Evolutionary conservation across 805 yeast genomes (phyloP).

Genomic region (Ogataea pignaliae): DNA sequence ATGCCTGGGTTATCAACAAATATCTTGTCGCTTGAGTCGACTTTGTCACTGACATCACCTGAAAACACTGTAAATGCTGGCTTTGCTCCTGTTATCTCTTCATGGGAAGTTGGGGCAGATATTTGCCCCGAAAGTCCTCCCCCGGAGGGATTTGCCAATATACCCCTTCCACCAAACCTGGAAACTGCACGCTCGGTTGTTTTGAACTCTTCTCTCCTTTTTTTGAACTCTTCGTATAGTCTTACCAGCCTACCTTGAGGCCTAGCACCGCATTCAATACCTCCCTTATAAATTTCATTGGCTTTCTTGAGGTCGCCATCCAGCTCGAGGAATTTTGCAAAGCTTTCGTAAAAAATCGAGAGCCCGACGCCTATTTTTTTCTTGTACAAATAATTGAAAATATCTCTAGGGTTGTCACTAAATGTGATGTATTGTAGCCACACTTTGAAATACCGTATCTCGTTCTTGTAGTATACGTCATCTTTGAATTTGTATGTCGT

Average conservation of each 20-base stretch:
- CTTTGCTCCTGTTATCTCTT: conserved; percentile 10
- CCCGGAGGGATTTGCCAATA: conserved; percentile 19
- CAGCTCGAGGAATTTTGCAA: conserved; percentile 59
- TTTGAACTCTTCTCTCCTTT: conserved; percentile 29
- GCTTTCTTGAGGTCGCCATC: conserved; percentile 50
- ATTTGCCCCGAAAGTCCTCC: conserved; percentile 13
- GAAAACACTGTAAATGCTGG: conserved; percentile 17
- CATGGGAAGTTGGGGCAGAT: conserved; percentile 3
- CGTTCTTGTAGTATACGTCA: conserved; percentile 66
- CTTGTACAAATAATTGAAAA: conserved; percentile 65
- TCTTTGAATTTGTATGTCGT: conserved; percentile 69
- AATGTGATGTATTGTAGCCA: conserved; percentile 78
- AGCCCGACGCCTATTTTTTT: conserved; percentile 65
- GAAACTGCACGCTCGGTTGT: neutral
- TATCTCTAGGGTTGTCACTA: conserved; percentile 64
- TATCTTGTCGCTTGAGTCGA: neutral
- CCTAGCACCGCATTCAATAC: conserved; percentile 57
- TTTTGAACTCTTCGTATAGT: conserved; percentile 40
- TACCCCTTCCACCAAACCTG: conserved; percentile 6
- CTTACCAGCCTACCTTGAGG: conserved; percentile 49
- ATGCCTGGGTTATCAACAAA: conserved; percentile 22
- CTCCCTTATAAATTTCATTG: conserved; percentile 50
- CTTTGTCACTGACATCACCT: conserved; percentile 7
- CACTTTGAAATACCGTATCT: conserved; percentile 69
- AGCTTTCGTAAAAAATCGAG: conserved; percentile 74